Conservation (phyloP, 257 asterid species). For the Ophiorrhiza pumila region DNA sequence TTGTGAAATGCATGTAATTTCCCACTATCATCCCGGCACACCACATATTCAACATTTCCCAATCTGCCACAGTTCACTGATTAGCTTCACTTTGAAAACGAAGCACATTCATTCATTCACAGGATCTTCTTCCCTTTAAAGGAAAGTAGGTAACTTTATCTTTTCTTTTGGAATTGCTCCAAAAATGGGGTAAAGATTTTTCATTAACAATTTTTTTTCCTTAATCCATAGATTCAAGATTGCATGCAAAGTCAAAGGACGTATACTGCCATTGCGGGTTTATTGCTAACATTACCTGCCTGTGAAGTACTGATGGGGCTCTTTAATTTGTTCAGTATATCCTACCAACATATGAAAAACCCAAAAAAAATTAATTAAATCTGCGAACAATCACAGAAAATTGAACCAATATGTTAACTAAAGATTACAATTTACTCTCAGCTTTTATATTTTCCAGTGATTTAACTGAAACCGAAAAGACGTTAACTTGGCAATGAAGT, state of each 20-base stretch:
- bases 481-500: not conserved
- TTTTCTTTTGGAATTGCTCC: not conserved
- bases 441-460: not conserved
- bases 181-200: not conserved
- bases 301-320: constrained; percentile 62
- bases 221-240: not conserved
- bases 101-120: not conserved
- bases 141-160: not conserved
- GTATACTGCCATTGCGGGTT: not conserved
- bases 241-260: not conserved
- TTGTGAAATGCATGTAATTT: constrained; percentile 69
- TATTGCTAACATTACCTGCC: constrained; percentile 55
- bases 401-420: not conserved
- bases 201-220: not conserved
- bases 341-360: constrained; percentile 31
- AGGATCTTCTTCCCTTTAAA: too few relatives aligned
- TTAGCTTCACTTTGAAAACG: constrained; percentile 23
- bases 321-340: constrained; percentile 57
- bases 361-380: not conserved
- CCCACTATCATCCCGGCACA: constrained; percentile 68
- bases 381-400: not conserved
- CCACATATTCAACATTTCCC: constrained; percentile 75
- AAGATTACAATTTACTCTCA: not conserved
- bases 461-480: not conserved
- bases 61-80: constrained; percentile 42